Evolutionary conservation across 257 asterid genomes (phyloP), one percentile per base, ranked within the genome.

Genomic region (Datura wrightii): DNA sequence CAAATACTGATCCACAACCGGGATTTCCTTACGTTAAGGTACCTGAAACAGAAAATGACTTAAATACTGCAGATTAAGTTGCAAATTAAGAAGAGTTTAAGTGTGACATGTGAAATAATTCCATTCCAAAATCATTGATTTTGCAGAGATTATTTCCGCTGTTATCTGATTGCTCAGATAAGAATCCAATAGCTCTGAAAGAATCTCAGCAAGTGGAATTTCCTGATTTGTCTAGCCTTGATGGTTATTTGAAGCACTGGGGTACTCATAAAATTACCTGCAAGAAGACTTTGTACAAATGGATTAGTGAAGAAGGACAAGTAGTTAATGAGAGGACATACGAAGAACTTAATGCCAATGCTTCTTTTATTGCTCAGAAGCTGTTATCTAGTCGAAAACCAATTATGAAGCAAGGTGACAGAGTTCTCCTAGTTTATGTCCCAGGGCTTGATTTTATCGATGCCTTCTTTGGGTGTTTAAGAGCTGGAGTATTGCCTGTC

Each of bases 381-480:
- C 97, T 95, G 83, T 81, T 93, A 78, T 89, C 94, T 5, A 88
- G 92, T 92, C 86, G 67, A 74, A 95, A 91, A 19, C 98, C 95
- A 13, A 84, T 66, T 54, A 92, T 92, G 65, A 90, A 80, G 85
- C 91, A 95, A 8, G 97, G 97, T 41, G 97, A 92, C 71, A 88
- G 98, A 70, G 96, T 95, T 71, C 95, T 95, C 48, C 92, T 95
- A 2, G 91, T 95, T 74, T 90, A 95, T 67, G 92, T 93, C 66
- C 98, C 98, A 0, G 98, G 98, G 36, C 88, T 95, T 1, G 97
- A 95, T 39, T 95, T 95, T 83, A 62, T 93, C 19, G 98, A 95
- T 84, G 91, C 98, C 67, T 95, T 95, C 89, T 95, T 95, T 46
- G 98, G 97, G 74, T 95, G 98, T 86, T 85, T 95, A 78, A 79